These are phyloP conservation scores for Schizonepeta tenuifolia DNA, from an alignment of 257 asterid genomes.

Conservation along the genomic window DNA sequence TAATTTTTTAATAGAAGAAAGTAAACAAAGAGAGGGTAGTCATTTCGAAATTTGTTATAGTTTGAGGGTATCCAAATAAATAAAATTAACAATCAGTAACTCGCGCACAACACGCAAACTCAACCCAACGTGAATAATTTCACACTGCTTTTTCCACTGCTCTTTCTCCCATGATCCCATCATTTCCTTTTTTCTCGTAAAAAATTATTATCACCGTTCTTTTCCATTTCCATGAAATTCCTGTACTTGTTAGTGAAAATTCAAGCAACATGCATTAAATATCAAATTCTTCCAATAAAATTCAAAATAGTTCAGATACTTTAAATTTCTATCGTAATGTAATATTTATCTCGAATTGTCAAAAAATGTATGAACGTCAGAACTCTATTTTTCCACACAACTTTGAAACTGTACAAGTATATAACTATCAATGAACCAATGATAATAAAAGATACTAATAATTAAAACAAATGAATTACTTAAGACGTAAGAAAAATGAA, in stretches of 20 bases:
- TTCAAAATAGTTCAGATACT: too few relatives aligned
- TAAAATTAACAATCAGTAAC: not conserved
- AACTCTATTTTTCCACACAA: too few relatives aligned
- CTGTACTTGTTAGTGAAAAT: not conserved
- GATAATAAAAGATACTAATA: too few relatives aligned
- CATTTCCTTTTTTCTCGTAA: not conserved
- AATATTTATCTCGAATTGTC: too few relatives aligned
- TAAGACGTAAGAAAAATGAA: too few relatives aligned
- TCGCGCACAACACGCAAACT: conserved; percentile 19
- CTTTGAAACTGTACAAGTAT: too few relatives aligned
- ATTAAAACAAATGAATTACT: too few relatives aligned
- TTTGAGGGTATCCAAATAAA: not conserved
- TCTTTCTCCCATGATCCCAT: not conserved
- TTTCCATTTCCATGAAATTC: conserved; percentile 3
- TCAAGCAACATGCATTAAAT: not conserved
- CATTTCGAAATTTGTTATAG: not conserved
- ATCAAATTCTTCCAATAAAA: not conserved
- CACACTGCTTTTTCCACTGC: not conserved
- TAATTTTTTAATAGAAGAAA: too few relatives aligned
- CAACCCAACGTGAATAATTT: not conserved
- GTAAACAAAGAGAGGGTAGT: too few relatives aligned
- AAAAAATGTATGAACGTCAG: too few relatives aligned
- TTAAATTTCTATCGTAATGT: too few relatives aligned
- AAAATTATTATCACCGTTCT: not conserved
- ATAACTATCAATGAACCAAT: too few relatives aligned